Base-by-base conservation (phyloP, 768 basidiomycete species). In the Nidula microcarpa region DNA sequence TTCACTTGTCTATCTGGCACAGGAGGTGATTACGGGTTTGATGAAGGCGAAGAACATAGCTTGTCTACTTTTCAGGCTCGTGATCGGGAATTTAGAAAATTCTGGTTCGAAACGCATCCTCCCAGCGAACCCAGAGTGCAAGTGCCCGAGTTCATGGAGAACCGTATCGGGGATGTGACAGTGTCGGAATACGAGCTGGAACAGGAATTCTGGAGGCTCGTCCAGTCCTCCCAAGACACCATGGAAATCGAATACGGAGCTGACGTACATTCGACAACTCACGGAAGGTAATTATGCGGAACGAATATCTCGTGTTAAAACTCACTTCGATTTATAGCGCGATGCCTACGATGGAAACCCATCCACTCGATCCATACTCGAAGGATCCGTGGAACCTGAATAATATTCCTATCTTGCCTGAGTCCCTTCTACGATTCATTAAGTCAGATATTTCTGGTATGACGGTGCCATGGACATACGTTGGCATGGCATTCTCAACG, bases 231-330 rank as follows among this genome's bases (percentile, higher is more conserved):
- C 52, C 75, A 80, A 43, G 95, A 98, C 65, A 95, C 92, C 0
- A 94, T 99, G 14, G 97, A 99, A 68, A 87, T 98, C 34, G 97
- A 99, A 69, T 99, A 99, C 65, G 97, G 97, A n/a, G 97, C 97
- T 1, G 97, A 99, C 68, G 89, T 99, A 34, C 95, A 98, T 70
- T 96, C 94, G 7, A 95, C 94, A 1, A 96, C 91, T 6, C 94
- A 98, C 61, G 96, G 96, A 69, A 98, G 94, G 94, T 95, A 43
- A 30, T 44, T 41, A 30, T 9, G 6, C n/a, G 35, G 33, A 9
- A 23, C 10, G 11, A 39, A 13, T 51, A 30, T 23, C 5, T 45
- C 16, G 49, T 56, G 11, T 49, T 51, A 8, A 51, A 51, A 37
- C 17, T 45, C 33, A 56, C 47, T 48, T 47, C 50, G 49, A 55